phyloP scores from a whole-genome alignment of 305 asterid genomes.

The Rubia balearica region DNA sequence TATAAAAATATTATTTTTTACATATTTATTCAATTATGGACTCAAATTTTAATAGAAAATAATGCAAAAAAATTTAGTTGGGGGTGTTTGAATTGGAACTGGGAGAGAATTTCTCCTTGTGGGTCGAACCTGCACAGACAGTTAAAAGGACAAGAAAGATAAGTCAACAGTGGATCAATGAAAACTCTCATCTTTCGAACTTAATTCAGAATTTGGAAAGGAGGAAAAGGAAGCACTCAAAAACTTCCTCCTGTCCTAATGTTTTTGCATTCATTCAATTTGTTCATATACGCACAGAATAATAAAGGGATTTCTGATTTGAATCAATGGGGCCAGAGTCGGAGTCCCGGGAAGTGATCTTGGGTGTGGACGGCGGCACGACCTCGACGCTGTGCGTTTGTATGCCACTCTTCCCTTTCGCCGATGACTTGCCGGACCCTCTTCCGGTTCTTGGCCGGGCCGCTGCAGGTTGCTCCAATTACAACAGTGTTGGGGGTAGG shows the following conservation, averaged over 20 bases:
- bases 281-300: background rate
- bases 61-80: too few species aligned
- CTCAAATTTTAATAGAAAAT: too few species aligned
- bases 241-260: background rate
- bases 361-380: constrained; percentile 92
- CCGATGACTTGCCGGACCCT: constrained; percentile 60
- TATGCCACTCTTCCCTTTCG: constrained; percentile 50
- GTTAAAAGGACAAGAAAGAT: too few species aligned
- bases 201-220: background rate
- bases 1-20: too few species aligned
- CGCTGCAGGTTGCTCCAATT: constrained; percentile 78
- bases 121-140: too few species aligned
- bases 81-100: too few species aligned
- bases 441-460: constrained; percentile 67
- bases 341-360: constrained; percentile 35
- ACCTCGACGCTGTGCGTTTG: constrained; percentile 89
- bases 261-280: background rate
- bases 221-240: background rate
- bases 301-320: background rate
- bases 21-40: too few species aligned
- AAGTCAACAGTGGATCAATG: too few species aligned
- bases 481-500: constrained; percentile 92
- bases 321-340: constrained; percentile 18
- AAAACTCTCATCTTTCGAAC: background rate
- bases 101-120: too few species aligned